Evolutionary conservation across 345 rosid species (phyloP).

Genomic region (Pugionium cornutum): DNA sequence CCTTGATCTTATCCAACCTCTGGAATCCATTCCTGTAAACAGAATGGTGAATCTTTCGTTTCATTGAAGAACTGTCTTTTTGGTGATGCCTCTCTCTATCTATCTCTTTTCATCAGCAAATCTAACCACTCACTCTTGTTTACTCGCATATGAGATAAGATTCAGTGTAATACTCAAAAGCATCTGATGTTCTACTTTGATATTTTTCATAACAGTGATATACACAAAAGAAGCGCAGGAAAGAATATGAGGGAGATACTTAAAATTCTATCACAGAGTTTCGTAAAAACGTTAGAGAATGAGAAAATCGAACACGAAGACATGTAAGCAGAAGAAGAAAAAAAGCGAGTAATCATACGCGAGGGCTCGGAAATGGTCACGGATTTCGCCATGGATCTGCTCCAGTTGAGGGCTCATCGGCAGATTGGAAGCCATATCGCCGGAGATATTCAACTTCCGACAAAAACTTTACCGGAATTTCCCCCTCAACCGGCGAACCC

Average conservation of each 20-base stretch:
- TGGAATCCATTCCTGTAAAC: constrained; percentile 92
- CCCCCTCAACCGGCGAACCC: constrained; percentile 24
- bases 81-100: not conserved
- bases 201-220: not conserved
- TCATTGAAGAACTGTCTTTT: not conserved
- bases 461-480: constrained; percentile 6
- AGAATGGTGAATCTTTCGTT: constrained; percentile 6
- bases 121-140: not conserved
- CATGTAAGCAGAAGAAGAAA: not conserved
- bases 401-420: constrained; percentile 88
- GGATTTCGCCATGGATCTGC: constrained; percentile 97
- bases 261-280: not conserved
- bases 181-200: not conserved
- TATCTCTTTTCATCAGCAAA: not conserved
- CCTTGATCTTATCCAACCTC: constrained; percentile 93
- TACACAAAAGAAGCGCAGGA: too few relatives aligned
- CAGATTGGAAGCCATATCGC: constrained; percentile 58
- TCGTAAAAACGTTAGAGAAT: not conserved
- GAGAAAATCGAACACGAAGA: too few relatives aligned
- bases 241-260: too few relatives aligned
- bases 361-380: constrained; percentile 88
- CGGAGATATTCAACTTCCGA: constrained; percentile 46
- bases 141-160: constrained; percentile 1
- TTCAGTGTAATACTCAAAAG: constrained; percentile 12
- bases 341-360: constrained; percentile 48